Conservation (phyloP, 768 basidiomycete genomes). For the Panus rudis region DNA sequence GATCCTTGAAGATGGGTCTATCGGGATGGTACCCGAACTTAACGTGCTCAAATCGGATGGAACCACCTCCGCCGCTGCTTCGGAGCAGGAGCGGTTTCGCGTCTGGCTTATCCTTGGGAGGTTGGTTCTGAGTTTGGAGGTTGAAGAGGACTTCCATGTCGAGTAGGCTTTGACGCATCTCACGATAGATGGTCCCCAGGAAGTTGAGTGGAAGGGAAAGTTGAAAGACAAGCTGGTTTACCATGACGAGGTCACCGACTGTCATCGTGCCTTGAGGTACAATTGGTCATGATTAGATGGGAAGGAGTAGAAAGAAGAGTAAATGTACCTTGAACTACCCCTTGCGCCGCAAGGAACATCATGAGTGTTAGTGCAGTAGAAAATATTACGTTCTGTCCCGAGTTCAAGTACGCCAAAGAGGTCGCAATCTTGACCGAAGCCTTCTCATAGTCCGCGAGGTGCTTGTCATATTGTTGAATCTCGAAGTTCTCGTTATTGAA, state of each 20-base stretch:
- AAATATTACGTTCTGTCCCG: slow-evolving; percentile 96
- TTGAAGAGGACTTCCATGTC: slow-evolving; percentile 98
- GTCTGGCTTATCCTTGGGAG: slow-evolving; percentile 64
- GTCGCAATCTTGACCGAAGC: slow-evolving; percentile 94
- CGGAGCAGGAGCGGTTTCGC: slow-evolving; percentile 62
- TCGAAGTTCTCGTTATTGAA: slow-evolving; percentile 98
- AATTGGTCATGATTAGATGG: background rate
- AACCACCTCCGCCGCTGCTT: slow-evolving; percentile 69
- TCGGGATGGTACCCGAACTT: slow-evolving; percentile 87
- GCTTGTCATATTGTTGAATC: slow-evolving; percentile 84
- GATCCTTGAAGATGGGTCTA: slow-evolving; percentile 82
- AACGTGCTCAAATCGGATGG: slow-evolving; percentile 90
- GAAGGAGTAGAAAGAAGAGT: background rate
- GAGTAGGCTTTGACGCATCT: slow-evolving; percentile 89
- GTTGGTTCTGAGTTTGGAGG: slow-evolving; percentile 73
- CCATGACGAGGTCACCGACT: slow-evolving; percentile 97
- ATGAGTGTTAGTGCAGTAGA: slow-evolving; percentile 87
- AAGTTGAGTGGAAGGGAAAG: slow-evolving; percentile 95
- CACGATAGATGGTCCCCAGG: slow-evolving; percentile 94
- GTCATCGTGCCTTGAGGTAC: slow-evolving; percentile 92
- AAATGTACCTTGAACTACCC: slow-evolving; percentile 73
- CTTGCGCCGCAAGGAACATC: slow-evolving; percentile 96
- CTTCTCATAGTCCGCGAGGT: slow-evolving; percentile 82
- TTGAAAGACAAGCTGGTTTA: slow-evolving; percentile 98
- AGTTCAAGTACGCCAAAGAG: slow-evolving; percentile 87